phyloP scores from a whole-genome alignment of 495 filamentous ascomycete species.

The Aspergillus coremiiformis region DNA sequence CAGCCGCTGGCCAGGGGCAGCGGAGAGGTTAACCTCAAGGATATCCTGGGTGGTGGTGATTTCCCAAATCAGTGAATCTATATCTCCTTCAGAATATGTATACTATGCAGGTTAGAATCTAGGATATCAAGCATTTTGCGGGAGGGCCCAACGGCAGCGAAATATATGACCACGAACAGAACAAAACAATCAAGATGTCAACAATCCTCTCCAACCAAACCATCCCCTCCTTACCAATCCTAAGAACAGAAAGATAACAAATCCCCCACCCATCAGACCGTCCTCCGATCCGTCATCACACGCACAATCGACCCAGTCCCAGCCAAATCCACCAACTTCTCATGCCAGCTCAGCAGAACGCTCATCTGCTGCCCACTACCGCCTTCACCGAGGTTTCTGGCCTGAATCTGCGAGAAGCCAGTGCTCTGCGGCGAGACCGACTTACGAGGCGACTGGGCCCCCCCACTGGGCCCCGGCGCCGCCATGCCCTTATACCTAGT shows the following conservation, averaged over 20 bases:
- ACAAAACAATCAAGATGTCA: neutral
- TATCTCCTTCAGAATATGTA: neutral
- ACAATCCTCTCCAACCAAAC: neutral
- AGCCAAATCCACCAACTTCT: constrained; percentile 87
- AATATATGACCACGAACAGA: neutral
- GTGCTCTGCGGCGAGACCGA: constrained; percentile 70
- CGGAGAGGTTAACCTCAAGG: constrained; percentile 74
- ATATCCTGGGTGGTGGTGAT: constrained; percentile 61
- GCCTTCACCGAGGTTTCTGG: constrained; percentile 60
- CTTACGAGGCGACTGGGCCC: constrained; percentile 36
- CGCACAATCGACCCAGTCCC: constrained; percentile 81
- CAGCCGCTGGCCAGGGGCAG: constrained; percentile 77
- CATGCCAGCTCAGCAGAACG: constrained; percentile 89
- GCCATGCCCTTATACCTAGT: constrained; percentile 81
- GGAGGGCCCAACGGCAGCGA: constrained; percentile 8
- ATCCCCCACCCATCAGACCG: constrained; percentile 49
- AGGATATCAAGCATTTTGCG: neutral
- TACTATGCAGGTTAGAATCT: neutral
- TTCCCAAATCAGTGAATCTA: constrained; percentile 18
- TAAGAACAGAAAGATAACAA: neutral
- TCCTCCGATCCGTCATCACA: constrained; percentile 87
- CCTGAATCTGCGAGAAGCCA: constrained; percentile 77
- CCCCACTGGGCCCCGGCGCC: constrained; percentile 25
- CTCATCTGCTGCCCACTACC: constrained; percentile 85
- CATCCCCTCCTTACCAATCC: neutral